Percentiles rank a stretch among this genome's conserved stretches.
phyloP scores from a whole-genome alignment of 2,329 filamentous ascomycete genomes.

The Verticillium alfalfae region DNA sequence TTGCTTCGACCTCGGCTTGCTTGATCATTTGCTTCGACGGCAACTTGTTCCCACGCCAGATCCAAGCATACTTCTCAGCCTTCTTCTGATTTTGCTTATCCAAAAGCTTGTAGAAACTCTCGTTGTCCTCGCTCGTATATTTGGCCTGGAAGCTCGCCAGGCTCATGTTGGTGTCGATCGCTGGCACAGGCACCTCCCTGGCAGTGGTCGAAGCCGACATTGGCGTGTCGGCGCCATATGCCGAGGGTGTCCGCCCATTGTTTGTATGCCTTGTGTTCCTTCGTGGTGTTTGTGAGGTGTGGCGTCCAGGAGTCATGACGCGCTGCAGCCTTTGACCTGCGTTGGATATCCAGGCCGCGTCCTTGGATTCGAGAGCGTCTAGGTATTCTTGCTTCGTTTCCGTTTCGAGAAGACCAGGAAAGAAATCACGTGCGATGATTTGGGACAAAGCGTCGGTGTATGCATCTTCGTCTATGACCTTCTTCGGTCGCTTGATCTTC shows the following conservation, averaged over 20 bases:
- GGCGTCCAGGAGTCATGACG: conserved; percentile 73
- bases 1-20: conserved; percentile 56
- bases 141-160: conserved; percentile 82
- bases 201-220: conserved; percentile 41
- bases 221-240: conserved; percentile 71
- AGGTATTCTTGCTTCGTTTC: conserved; percentile 89
- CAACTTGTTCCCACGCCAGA: conserved; percentile 85
- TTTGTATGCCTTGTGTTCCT: conserved; percentile 20
- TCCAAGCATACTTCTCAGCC: conserved; percentile 80
- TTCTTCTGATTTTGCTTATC: conserved; percentile 85
- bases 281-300: conserved; percentile 9
- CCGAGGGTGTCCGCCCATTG: conserved; percentile 53
- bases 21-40: conserved; percentile 71
- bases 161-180: conserved; percentile 71
- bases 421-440: conserved; percentile 96
- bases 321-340: conserved; percentile 67
- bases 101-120: conserved; percentile 87
- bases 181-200: conserved; percentile 30
- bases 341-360: conserved; percentile 79
- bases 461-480: conserved; percentile 86
- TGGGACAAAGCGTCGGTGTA: conserved; percentile 88
- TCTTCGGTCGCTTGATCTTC: conserved; percentile 84
- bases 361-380: conserved; percentile 80
- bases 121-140: conserved; percentile 97
- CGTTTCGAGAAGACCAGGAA: conserved; percentile 81